A percentile compares a stretch with the other conserved stretches of the same genome.
Evolutionary conservation across 108 stramenopile genomes (phyloP).

Genomic region (Nitzschia sp.): DNA sequence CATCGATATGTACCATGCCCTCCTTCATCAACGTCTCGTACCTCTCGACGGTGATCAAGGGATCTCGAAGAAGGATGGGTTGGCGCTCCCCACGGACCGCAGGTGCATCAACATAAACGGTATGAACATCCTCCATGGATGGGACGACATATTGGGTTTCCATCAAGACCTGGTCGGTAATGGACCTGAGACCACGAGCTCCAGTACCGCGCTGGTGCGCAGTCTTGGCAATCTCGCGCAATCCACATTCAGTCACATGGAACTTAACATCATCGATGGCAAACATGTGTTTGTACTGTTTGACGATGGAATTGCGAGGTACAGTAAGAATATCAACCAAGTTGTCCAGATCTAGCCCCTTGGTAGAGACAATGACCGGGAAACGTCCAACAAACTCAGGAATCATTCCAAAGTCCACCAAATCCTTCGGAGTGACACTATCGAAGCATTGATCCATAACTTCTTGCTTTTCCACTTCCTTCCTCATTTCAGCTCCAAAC

Average conservation of each 20-base stretch:
- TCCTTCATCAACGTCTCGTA: slow-evolving; percentile 63
- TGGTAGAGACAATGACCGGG: slow-evolving; percentile 94
- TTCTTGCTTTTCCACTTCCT: slow-evolving; percentile 81
- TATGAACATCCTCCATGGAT: slow-evolving; percentile 80
- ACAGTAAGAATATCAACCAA: slow-evolving; percentile 93
- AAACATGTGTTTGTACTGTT: slow-evolving; percentile 94
- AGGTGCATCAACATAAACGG: slow-evolving; percentile 91
- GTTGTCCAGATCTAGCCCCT: slow-evolving; percentile 84
- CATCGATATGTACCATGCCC: slow-evolving; percentile 54
- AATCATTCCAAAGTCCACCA: slow-evolving; percentile 93
- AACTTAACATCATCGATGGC: slow-evolving; percentile 93
- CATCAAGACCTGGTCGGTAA: slow-evolving; percentile 91
- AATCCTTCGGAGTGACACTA: slow-evolving; percentile 91
- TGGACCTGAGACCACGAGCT: slow-evolving; percentile 92
- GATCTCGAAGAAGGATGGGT: slow-evolving; percentile 78
- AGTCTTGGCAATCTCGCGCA: slow-evolving; percentile 85
- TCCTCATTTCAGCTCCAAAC: slow-evolving; percentile 95
- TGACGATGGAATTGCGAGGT: slow-evolving; percentile 94
- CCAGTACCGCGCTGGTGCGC: slow-evolving; percentile 92
- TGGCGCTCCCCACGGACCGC: slow-evolving; percentile 84
- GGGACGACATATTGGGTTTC: slow-evolving; percentile 94
- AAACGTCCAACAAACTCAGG: slow-evolving; percentile 98
- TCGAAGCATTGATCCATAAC: slow-evolving; percentile 88
- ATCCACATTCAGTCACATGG: slow-evolving; percentile 89
- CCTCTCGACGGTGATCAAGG: slow-evolving; percentile 71